phyloP scores from a whole-genome alignment of 116 monocot species.

The Phalaenopsis hybrid region DNA sequence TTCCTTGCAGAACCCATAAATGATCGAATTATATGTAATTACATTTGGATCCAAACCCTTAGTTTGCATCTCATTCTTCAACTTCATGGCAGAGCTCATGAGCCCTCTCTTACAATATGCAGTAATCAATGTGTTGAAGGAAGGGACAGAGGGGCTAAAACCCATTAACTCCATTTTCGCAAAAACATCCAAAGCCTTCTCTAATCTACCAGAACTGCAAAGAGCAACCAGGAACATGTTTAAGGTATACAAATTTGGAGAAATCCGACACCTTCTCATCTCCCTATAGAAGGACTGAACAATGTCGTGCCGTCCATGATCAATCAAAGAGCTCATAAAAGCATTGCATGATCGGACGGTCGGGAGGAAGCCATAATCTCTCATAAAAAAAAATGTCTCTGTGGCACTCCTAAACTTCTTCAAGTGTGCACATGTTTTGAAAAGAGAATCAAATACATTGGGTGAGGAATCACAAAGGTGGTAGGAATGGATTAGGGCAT shows the following conservation, averaged over 20 bases:
- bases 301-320: conserved; percentile 38
- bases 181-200: conserved; percentile 54
- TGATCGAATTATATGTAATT: conserved; percentile 68
- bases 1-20: conserved; percentile 75
- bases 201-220: conserved; percentile 49
- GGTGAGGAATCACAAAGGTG: conserved; percentile 60
- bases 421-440: conserved; percentile 52
- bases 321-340: conserved; percentile 51
- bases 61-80: conserved; percentile 44
- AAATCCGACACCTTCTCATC: conserved; percentile 57
- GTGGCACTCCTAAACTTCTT: conserved; percentile 65
- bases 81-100: conserved; percentile 32
- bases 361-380: conserved; percentile 75
- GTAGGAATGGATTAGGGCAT: conserved; percentile 48
- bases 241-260: conserved; percentile 71
- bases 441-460: conserved; percentile 63
- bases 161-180: conserved; percentile 67
- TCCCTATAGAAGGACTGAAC: conserved; percentile 54
- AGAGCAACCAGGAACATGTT: conserved; percentile 70
- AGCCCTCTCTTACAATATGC: conserved; percentile 63
- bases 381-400: conserved; percentile 53
- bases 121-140: conserved; percentile 68
- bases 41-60: conserved; percentile 59
- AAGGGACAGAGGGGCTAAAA: conserved; percentile 35
- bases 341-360: conserved; percentile 79